phyloP scores from a whole-genome alignment of 2,329 filamentous ascomycete species.

The Pleomassaria siparia region DNA sequence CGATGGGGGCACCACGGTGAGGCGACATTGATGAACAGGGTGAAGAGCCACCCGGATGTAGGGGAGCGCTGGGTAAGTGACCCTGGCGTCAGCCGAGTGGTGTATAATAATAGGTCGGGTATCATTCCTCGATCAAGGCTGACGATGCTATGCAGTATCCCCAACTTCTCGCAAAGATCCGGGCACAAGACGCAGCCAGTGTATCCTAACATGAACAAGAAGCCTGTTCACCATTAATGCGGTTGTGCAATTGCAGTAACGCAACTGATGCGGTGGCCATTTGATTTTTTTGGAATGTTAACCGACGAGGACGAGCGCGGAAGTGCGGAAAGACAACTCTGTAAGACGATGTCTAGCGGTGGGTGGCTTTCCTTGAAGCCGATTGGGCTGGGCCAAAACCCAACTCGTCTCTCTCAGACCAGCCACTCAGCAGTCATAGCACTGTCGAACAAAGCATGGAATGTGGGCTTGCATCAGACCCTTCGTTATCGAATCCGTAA shows the following conservation, averaged over 20 bases:
- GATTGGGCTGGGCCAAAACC: not conserved
- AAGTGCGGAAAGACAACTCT: not conserved
- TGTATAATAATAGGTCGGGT: too few species aligned
- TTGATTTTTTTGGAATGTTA: not conserved
- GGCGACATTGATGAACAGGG: conserved; percentile 78
- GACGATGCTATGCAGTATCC: conserved; percentile 42
- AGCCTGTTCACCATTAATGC: not conserved
- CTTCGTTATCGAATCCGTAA: not conserved
- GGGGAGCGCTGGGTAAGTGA: conserved; percentile 67
- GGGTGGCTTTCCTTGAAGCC: not conserved
- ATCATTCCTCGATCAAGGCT: too few species aligned
- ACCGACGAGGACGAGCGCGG: not conserved
- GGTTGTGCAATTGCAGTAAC: too few species aligned
- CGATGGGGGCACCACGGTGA: conserved; percentile 71
- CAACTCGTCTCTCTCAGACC: not conserved
- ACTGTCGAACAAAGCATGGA: not conserved
- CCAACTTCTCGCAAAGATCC: conserved; percentile 46
- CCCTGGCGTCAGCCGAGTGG: not conserved
- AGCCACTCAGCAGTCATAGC: conserved; percentile 1
- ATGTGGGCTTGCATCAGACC: not conserved
- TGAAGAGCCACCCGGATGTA: conserved; percentile 87
- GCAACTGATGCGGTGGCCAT: too few species aligned
- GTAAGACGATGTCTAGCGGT: too few species aligned
- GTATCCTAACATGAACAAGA: not conserved
- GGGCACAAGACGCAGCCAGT: conserved; percentile 39